Evolutionary conservation across 2,329 filamentous ascomycete species (phyloP), one percentile per base, ranked within the genome.

Genomic region (Penicillium griseofulvum): DNA sequence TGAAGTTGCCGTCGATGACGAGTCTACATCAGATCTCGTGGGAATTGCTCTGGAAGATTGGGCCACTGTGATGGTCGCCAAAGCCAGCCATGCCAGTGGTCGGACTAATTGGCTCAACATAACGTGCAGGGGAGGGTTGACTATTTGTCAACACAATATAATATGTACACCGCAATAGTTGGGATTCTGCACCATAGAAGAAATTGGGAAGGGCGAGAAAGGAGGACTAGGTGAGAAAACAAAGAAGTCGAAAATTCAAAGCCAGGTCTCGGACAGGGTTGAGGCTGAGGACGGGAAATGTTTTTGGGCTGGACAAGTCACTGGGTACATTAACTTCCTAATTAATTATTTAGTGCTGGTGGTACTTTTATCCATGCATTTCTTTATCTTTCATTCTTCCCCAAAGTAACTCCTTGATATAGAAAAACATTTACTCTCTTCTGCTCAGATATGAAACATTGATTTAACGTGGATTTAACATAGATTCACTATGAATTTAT

Each of bases 1-100:
- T 1, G 57, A 39, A 9, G 55, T 34, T 34, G 6, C 16, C n/a
- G 52, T 45, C 24, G 54, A 42, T 19, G 28, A 50, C 8, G 56
- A 46, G 7, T 48, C 44, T 14, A 33, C 4, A 11, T 43, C 19
- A 17, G 39, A 39, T 16, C 46, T 48, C 5, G 26, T 22, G 1
- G 43, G 47, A 11, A 43, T 19, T 17, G 11, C 39, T n/a, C 14
- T n/a, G 8, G 33, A 39, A 16, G 52, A 47, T 19, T 10, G 16
- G 26, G 41, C 38, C 5, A 43, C 16, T 29, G 46, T 47, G 9
- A 58, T 22, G 24, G 33, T 41, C 16, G 42, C 41, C 37, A 60
- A 41, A 19, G 39, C 42, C 17, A 53, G 34, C 26, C 50, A 53
- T 28, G 31, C 34, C 6, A 62, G 28, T n/a, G 47, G 50, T 22